Conservation (phyloP, 805 yeast genomes). For the Pichia scutulata region DNA sequence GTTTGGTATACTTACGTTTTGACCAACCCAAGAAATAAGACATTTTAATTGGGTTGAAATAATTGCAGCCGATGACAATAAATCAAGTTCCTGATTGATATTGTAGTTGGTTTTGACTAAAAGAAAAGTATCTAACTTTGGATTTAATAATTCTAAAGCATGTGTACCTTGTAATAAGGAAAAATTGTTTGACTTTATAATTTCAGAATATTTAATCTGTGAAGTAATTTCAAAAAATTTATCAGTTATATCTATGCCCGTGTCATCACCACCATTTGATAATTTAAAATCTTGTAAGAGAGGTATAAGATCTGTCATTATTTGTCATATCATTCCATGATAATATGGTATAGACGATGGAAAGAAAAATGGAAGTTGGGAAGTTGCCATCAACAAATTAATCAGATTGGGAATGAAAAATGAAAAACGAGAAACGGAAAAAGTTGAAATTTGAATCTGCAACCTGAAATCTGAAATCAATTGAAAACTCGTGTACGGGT, state of each 20-base stretch:
- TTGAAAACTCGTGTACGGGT: neutral
- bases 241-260: constrained; percentile 46
- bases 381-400: neutral
- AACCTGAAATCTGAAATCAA: too few relatives aligned
- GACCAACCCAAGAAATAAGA: constrained; percentile 67
- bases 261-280: neutral
- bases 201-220: constrained; percentile 36
- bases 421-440: neutral
- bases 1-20: constrained; percentile 58
- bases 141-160: constrained; percentile 72
- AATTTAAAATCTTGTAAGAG: constrained; percentile 1
- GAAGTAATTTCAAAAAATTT: constrained; percentile 34
- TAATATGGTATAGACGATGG: neutral
- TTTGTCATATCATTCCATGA: neutral
- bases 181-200: constrained; percentile 54
- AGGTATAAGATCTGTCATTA: constrained; percentile 1
- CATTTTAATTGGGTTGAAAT: constrained; percentile 43
- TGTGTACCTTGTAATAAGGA: constrained; percentile 77
- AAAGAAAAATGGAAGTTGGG: too few relatives aligned
- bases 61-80: constrained; percentile 42
- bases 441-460: neutral
- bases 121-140: constrained; percentile 69
- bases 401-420: neutral
- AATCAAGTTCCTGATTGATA: constrained; percentile 27
- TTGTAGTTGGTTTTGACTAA: constrained; percentile 42